Evolutionary conservation across 2,329 filamentous ascomycete species (phyloP).

Genomic region (Tolypocladium album): DNA sequence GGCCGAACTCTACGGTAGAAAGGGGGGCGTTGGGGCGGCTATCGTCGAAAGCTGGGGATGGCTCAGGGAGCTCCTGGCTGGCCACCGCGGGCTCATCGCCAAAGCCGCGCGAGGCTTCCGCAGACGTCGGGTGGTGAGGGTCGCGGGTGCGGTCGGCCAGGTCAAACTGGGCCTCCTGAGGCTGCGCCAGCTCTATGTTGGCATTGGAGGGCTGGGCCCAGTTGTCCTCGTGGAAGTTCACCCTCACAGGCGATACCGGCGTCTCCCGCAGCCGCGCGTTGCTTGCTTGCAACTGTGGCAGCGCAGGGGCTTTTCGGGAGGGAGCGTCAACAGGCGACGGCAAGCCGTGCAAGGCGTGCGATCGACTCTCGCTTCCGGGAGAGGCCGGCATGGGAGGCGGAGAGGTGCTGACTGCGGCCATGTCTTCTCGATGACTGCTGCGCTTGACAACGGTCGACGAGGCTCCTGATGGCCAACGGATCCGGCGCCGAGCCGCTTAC

Average conservation of each 20-base stretch:
- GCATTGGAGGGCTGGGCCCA: conserved; percentile 42
- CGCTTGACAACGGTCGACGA: background rate
- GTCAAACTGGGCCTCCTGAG: conserved; percentile 13
- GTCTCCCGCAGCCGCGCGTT: conserved; percentile 35
- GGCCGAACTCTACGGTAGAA: conserved; percentile 6
- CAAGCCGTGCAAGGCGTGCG: conserved; percentile 5
- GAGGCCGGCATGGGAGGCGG: conserved; percentile 19
- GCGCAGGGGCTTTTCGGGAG: conserved; percentile 25
- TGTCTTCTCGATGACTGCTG: conserved; percentile 8
- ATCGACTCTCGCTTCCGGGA: conserved; percentile 10
- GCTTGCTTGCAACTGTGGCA: conserved; percentile 12
- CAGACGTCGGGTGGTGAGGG: background rate
- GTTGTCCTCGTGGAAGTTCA: conserved; percentile 42
- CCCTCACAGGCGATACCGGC: conserved; percentile 44
- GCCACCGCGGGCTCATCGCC: background rate
- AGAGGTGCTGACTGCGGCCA: conserved; percentile 24
- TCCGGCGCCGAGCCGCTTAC: background rate
- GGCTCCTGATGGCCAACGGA: background rate
- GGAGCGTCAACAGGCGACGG: conserved; percentile 6
- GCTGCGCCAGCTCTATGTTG: conserved; percentile 33
- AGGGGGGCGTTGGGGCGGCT: conserved; percentile 2
- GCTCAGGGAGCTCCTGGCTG: background rate
- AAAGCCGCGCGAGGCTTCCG: background rate
- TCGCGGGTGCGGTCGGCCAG: conserved; percentile 6
- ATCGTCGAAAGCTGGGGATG: background rate